Base-by-base conservation (phyloP, 805 yeast genomes). In the Candida incommunis region DNA sequence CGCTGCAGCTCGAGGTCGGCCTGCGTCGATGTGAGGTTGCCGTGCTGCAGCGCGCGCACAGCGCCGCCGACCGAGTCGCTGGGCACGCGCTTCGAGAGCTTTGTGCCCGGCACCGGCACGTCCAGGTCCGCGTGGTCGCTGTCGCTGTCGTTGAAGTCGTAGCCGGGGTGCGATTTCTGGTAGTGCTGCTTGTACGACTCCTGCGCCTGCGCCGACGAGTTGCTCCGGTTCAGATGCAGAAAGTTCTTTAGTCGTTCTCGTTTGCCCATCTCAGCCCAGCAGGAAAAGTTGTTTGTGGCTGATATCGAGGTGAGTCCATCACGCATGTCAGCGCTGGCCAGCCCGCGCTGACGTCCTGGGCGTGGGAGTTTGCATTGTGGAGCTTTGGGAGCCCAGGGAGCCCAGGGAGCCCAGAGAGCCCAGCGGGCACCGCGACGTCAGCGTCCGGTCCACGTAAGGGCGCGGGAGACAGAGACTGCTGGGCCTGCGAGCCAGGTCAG, bases 1-100 rank as follows among this genome's bases (percentile, higher is more conserved):
- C 26, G 20, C 42, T 56, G 61, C 16, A 57, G 40, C 41, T 47
- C 42, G 11, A 25, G 46, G 21, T 55, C 55, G 37, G 40, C 49
- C 27, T 42, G 18, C 7, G 37, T 9, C 11, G 27, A 7, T n/a
- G n/a, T n/a, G n/a, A n/a, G n/a, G 18, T 31, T 7, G 13, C 18
- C 7, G 7, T 18, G 18, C 37, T 7, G 18, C 18, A 31, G 37
- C 13, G 37, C 37, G 5, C 37, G 11, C 18, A 11, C 18, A 18
- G 37, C 37, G 20, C 37, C 37, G 13, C 37, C 37, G n/a, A 31
- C 9, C 37, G 37, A 31, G 18, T 31, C 37, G 37, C 20, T 13
- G 11, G 37, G 37, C 9, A 31, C 20, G 13, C 37, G 13, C 20
- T n/a, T 11, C 37, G 37, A 18, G 18, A n/a, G 37, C 27, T 25